Evolutionary conservation across 2,329 filamentous ascomycete species (phyloP), one percentile per base, ranked within the genome.

Genomic region (Aspergillus amoenus): DNA sequence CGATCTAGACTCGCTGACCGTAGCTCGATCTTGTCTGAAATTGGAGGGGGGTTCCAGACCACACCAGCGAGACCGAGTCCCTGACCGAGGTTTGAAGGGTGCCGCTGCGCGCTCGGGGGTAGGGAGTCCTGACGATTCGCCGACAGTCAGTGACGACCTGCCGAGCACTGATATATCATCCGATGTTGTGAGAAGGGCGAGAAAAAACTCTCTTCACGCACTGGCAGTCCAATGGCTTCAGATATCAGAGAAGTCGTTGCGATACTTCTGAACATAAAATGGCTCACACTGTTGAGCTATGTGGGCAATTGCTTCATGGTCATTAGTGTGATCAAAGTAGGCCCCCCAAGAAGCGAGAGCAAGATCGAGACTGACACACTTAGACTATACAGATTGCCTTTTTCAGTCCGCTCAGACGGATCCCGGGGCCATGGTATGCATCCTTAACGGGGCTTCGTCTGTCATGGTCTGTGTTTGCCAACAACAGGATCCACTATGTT

Each of bases 401-500:
- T 24, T 52, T 52, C 40, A 43, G 39, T 22, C 49, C 49, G 6
- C 24, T 52, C 8, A 30, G 24, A 18, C 37, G 11, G 11, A 49
- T 49, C 11, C 47, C 47, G 1, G 47, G 47, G 1, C 47, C 47
- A 8, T 49, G 47, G 47, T 49, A 49, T 40, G 47, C 47, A 18
- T 41, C 32, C 3, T 40, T 49, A 21, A 49, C 47, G 13, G 47
- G 47, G 13, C 34, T 49, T 17, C 47, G 47, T 22, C 47, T 49
- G 34, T 49, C 32, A 5, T 49, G 47, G 47, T 49, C 34, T 3
- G 47, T 49, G 8, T 49, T 49, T 40, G 18, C 47, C 32, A 49
- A 40, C 32, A 49, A 49, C 18, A 34, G 55, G 5, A 56, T 61
- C 17, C 56, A 58, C 46, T 64, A 61, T 47, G 61, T 68, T 39